phyloP scores from a whole-genome alignment of 805 yeast species.

The Spathaspora gorwiae region DNA sequence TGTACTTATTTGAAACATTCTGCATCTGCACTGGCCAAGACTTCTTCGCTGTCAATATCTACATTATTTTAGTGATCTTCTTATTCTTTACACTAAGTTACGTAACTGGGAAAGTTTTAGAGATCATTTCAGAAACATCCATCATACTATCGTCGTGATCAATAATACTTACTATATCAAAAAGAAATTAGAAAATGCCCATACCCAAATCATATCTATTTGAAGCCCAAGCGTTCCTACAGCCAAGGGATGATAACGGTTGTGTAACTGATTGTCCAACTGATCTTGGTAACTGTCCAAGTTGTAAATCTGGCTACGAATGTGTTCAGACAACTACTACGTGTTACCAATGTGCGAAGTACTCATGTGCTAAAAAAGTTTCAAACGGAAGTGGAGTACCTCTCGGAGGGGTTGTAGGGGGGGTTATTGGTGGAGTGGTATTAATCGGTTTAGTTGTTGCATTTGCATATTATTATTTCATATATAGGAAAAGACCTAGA shows the following conservation, averaged over 20 bases:
- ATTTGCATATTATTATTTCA: conserved; percentile 19
- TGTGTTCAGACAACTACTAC: conserved; percentile 12
- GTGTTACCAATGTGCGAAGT: conserved; percentile 22
- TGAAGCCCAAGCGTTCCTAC: neutral
- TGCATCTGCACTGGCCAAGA: too few species aligned
- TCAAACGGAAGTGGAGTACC: conserved; percentile 11
- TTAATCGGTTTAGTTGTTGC: conserved; percentile 21
- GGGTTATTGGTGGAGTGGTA: conserved; percentile 36
- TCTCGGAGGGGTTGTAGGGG: conserved; percentile 40
- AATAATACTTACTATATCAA: too few species aligned
- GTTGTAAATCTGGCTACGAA: conserved; percentile 25
- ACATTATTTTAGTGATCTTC: too few species aligned
- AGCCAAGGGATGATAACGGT: conserved; percentile 3
- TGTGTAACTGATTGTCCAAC: conserved; percentile 4
- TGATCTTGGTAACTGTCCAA: conserved; percentile 22
- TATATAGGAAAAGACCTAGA: conserved; percentile 32
- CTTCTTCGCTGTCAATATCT: too few species aligned
- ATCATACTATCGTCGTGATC: too few species aligned
- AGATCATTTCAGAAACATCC: too few species aligned
- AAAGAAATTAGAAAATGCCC: too few species aligned
- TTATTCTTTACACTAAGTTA: too few species aligned
- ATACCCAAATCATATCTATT: neutral
- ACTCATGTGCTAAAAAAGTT: conserved; percentile 16
- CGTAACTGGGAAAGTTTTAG: too few species aligned
- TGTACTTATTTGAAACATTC: too few species aligned